These are phyloP conservation scores for Sclerotinia subarctica DNA, from an alignment of 2,329 filamentous ascomycete species.

Conservation along the genomic window DNA sequence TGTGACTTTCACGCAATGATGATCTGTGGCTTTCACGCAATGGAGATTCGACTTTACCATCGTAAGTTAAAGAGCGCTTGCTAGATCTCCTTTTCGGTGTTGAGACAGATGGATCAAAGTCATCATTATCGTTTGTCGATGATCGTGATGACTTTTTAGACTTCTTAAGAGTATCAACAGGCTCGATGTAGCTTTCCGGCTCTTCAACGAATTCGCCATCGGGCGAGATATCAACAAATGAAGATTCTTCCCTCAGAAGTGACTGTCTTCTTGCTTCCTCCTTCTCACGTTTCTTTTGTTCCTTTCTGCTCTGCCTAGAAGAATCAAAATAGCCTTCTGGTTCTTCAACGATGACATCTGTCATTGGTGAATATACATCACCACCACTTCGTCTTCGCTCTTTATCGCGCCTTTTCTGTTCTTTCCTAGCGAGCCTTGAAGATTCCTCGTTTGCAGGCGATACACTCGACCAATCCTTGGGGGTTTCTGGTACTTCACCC, in stretches of 20 bases:
- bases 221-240: constrained; percentile 26
- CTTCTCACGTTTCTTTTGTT: constrained; percentile 49
- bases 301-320: constrained; percentile 47
- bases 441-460: constrained; percentile 38
- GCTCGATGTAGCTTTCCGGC: constrained; percentile 35
- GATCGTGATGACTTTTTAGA: constrained; percentile 37
- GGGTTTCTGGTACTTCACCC: constrained; percentile 47
- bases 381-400: constrained; percentile 37
- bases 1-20: constrained; percentile 27
- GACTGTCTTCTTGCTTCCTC: constrained; percentile 38
- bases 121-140: constrained; percentile 27
- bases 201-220: constrained; percentile 31
- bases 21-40: constrained; percentile 30
- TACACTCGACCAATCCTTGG: constrained; percentile 40
- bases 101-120: background rate
- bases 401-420: constrained; percentile 46
- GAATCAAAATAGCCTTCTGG: constrained; percentile 32
- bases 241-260: constrained; percentile 36
- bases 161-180: constrained; percentile 35
- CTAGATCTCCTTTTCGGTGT: constrained; percentile 34
- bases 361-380: constrained; percentile 23
- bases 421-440: constrained; percentile 40
- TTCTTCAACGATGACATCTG: constrained; percentile 29
- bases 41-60: constrained; percentile 40
- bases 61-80: constrained; percentile 36